phyloP scores from a whole-genome alignment of 1,284 basidiomycete species.

The Erythrobasidium hasegawianum region DNA sequence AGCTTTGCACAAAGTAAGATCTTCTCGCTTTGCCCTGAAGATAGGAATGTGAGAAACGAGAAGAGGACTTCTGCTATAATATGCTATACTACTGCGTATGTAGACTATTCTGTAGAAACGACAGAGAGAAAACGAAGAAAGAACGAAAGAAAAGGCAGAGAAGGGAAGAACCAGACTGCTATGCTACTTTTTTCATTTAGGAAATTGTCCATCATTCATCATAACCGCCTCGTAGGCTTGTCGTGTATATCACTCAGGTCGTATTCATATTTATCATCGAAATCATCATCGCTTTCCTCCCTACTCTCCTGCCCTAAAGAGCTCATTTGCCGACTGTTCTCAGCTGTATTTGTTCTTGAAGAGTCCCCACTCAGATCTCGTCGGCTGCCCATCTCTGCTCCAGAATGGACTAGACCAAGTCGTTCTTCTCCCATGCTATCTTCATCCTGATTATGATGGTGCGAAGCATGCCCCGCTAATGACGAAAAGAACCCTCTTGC shows the following conservation, averaged over 20 bases:
- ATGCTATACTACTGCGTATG: too few species aligned
- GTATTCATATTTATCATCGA: not conserved
- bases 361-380: not conserved
- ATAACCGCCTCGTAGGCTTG: slow-evolving; percentile 2
- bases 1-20: too few species aligned
- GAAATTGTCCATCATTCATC: not conserved
- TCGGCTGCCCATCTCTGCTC: slow-evolving; percentile 1
- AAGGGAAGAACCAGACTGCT: too few species aligned
- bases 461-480: not conserved
- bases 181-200: too few species aligned
- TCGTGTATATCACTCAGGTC: not conserved
- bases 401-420: not conserved
- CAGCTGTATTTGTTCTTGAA: not conserved
- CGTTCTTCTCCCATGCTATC: not conserved
- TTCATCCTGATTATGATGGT: not conserved
- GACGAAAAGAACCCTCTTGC: slow-evolving; percentile 1
- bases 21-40: too few species aligned
- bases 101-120: too few species aligned
- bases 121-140: too few species aligned
- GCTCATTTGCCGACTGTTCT: not conserved
- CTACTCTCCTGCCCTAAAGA: not conserved
- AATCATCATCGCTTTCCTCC: not conserved
- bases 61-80: too few species aligned
- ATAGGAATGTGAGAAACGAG: too few species aligned
- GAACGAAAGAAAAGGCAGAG: too few species aligned